Evolutionary conservation across 1,139 yeast species (phyloP), one percentile per base, ranked within the genome.

Genomic region (Yamadazyma blattariae): DNA sequence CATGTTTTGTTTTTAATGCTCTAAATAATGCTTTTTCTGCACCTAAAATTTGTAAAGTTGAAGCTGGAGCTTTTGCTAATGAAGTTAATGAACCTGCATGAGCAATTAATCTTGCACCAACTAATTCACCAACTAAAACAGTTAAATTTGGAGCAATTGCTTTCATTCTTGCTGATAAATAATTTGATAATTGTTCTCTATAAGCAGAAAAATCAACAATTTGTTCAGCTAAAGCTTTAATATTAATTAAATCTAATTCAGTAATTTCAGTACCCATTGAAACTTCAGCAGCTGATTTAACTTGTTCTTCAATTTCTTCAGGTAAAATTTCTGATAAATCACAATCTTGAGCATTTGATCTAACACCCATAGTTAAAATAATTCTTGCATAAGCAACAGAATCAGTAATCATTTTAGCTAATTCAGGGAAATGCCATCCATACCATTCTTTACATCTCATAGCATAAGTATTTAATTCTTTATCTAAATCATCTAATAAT

Each of bases 391-490:
- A 90, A 36, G 96, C 95, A 56, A 87, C 94, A 50, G 96, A 90
- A 66, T 92, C 98, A 51, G 88, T 82, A 45, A 89, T 92, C 62
- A 92, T 78, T 71, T 88, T 89, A 52, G 97, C 96, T 73, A 92
- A 80, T 71, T 92, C 98, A 40, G 98, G 98, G 81, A 92, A 92
- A 66, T 92, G 98, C 98, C 98, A 92, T 50, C 97, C 97, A 68
- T 92, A 92, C 98, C 98, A 92, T 71, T 92, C 98, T 76, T 92
- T 92, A 58, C 87, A 90, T 74, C 98, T 83, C 98, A 92, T 92
- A 45, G 97, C 92, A 65, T 86, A 92, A 40, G 97, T 92, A 71
- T 92, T 92, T 62, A 92, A 81, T 59, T 92, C 98, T 71, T 92
- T 92, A 69, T 92, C 98, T 51, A 92, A 79, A 63, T 94, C 96